Base-by-base conservation (phyloP, 225 moss, liverwort and hornwort species). In the Bryum argenteum region DNA sequence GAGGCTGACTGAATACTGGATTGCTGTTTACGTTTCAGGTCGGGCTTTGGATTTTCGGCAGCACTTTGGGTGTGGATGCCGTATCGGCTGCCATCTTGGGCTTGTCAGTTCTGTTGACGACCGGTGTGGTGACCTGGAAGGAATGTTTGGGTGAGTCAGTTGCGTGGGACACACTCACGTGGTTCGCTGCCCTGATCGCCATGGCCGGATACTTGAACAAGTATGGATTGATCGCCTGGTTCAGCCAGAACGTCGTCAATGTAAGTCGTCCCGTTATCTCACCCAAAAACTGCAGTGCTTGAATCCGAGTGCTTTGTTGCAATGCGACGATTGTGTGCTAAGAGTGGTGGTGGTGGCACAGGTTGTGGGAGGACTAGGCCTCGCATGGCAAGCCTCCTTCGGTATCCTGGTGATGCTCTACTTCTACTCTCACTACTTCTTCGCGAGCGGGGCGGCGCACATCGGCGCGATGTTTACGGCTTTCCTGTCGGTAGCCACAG, bases 391-490 rank as follows among this genome's bases (percentile, higher is more conserved):
- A 74, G 98, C 98, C 16, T 98, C 94, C 0, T 98, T 98, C 28
- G 94, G 94, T 0, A 87, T 94, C 38, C 73, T 98, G 45, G 92
- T 98, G 77, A 15, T 98, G 72, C 85, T 98, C 2, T 98, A 98
- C 80, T 98, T 98, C 72, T 98, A 98, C 78, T 76, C 92, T 0
- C 98, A 98, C 77, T 98, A 98, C 71, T 88, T 98, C 38, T 98
- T 98, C 39, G 98, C 98, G 11, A 98, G 98, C 54, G 98, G 98
- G 22, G 98, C 98, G 0, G 98, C 98, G 10, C 98, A 98, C 84
- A 98, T 98, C 24, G 98, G 98, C 40, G 98, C 98, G 37, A 98
- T 98, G 98, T 98, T 98, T 75, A 98, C 98, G 8, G 98, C 98
- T 11, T 98, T 98, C 43, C 61, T 98, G 11, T 98, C 98, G 5